Conservation (phyloP, 495 filamentous ascomycete genomes). For the Gamarada debralockiae region DNA sequence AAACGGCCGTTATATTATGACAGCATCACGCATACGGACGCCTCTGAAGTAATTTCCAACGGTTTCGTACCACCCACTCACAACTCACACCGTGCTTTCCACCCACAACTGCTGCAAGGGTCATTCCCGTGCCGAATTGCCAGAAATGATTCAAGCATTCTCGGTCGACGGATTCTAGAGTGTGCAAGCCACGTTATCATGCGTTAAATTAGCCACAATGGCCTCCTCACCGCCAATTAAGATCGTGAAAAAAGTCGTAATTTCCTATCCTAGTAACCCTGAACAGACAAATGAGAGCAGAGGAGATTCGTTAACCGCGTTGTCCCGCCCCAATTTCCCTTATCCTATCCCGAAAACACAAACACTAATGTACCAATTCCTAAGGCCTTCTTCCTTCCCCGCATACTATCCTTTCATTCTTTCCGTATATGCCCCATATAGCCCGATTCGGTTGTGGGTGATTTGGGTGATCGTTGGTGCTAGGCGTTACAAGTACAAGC, state of each 20-base stretch:
- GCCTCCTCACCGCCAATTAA: constrained; percentile 7
- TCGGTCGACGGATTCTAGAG: no score
- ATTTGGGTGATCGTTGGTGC: not conserved
- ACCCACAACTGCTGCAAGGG: no score
- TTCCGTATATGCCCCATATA: constrained; percentile 1
- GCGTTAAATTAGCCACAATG: not conserved
- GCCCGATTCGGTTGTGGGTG: not conserved
- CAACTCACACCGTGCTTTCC: no score
- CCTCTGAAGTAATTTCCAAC: no score
- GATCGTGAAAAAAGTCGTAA: constrained; percentile 6
- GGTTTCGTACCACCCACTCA: no score
- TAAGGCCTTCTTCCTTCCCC: not conserved
- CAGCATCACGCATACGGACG: no score
- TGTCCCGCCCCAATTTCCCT: not conserved
- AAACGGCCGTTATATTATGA: no score
- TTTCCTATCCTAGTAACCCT: constrained; percentile 8
- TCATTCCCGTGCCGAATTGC: no score
- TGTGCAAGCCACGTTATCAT: constrained; percentile 9
- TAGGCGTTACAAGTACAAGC: constrained; percentile 17
- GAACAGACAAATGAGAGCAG: constrained; percentile 5
- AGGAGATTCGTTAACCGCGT: constrained; percentile 8
- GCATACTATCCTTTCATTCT: not conserved
- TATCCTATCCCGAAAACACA: not conserved
- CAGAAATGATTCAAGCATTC: not conserved
- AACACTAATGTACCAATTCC: not conserved